Base-by-base conservation (phyloP, 148 eudicot genomes). In the Mesembryanthemum crystallinum region DNA sequence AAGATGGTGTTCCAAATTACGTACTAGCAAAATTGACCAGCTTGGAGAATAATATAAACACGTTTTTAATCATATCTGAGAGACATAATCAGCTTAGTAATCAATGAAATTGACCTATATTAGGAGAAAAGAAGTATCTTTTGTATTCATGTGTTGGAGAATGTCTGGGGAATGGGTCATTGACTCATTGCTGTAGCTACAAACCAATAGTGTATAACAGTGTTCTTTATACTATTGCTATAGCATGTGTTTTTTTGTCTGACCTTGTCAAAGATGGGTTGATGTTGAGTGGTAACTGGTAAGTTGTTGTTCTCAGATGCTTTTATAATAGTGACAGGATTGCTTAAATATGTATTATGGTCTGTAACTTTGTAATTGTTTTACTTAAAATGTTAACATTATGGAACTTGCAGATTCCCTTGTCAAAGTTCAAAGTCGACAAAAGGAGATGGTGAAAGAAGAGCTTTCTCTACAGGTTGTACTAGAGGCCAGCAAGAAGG, bases 401-500 rank as follows among this genome's bases (percentile, higher is more conserved):
- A 20, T 73, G 32, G 69, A 69, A 82, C 74, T 76, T 75, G 77
- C 89, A 94, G 98, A 87, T 71, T 78, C 92, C 71, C 88, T 91
- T 67, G 70, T 73, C 72, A 89, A 87, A 79, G 77, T 88, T 73
- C 91, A 91, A 69, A 70, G 8, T 72, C 85, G 83, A 78, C 85
- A 84, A 60, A 89, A 85, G 77, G 93, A 91, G 42, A 81, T 83
- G 37, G 76, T 62, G 69, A 89, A 81, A 81, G 94, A 81, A 77
- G 92, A 85, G 76, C 77, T 75, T 82, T 67, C 85, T 64, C 83
- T 91, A 82, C 88, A 85, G 85, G 77, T 79, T 78, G 86, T 79
- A n/a, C 80, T 94, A 58, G 97, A 90, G 74, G 87, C 90, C 74
- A 89, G 97, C 85, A 95, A 88, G 78, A 90, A 83, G 79, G 81